These are phyloP conservation scores for Psidium guajava DNA, from an alignment of 345 rosid genomes.

Conservation along the genomic window DNA sequence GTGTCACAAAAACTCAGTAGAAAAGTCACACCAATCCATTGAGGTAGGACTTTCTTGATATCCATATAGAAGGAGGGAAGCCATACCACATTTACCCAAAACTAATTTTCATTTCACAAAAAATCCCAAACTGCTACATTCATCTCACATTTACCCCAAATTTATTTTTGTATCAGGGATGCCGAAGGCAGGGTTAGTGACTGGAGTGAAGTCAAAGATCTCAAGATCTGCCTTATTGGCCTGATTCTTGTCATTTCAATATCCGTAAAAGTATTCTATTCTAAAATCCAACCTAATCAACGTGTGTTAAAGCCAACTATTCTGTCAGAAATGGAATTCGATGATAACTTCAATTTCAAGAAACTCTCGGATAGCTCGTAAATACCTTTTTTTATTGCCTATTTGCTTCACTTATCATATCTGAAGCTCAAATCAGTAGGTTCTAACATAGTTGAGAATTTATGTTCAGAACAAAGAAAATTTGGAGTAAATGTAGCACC, in stretches of 20 bases:
- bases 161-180: neutral
- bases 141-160: neutral
- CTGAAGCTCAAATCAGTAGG: neutral
- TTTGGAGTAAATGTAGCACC: neutral
- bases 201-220: too few relatives aligned
- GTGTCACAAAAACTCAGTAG: neutral
- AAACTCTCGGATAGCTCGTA: neutral
- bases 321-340: neutral
- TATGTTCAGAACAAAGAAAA: neutral
- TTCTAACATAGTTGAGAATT: neutral
- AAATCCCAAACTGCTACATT: neutral
- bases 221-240: neutral
- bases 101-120: neutral
- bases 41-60: too few relatives aligned
- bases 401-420: neutral
- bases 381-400: neutral
- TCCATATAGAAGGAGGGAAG: too few relatives aligned
- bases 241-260: neutral
- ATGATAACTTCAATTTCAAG: neutral
- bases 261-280: neutral
- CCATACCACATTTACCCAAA: accelerated
- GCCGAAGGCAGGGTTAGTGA: too few relatives aligned
- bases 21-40: too few relatives aligned
- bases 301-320: neutral
- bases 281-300: neutral